Evolutionary conservation across 2,329 filamentous ascomycete species (phyloP).

Genomic region (Exophiala aquamarina): DNA sequence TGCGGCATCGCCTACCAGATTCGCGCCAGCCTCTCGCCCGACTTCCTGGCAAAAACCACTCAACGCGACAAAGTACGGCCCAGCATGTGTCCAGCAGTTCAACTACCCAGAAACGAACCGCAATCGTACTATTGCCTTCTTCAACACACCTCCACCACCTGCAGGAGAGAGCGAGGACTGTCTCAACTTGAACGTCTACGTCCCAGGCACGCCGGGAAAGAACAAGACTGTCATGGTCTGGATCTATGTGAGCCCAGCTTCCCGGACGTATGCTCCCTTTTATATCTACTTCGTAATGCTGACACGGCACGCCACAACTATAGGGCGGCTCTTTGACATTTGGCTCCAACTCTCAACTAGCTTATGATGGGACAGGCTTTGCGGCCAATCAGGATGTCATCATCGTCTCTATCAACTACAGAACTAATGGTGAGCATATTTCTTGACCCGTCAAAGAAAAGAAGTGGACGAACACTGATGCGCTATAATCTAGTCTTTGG

Average conservation of each 20-base stretch:
- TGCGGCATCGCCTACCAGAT: slow-evolving; percentile 26
- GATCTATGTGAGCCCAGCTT: slow-evolving; percentile 33
- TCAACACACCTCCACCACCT: slow-evolving; percentile 18
- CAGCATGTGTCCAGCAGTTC: slow-evolving; percentile 31
- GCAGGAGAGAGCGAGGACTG: slow-evolving; percentile 39
- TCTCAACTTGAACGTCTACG: slow-evolving; percentile 41
- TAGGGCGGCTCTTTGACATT: slow-evolving; percentile 37
- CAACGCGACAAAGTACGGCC: slow-evolving; percentile 28
- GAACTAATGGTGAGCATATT: slow-evolving; percentile 27
- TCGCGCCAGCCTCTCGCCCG: slow-evolving; percentile 24
- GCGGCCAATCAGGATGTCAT: slow-evolving; percentile 36
- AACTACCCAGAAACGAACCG: slow-evolving; percentile 10
- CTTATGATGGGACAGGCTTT: slow-evolving; percentile 33
- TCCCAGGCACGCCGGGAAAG: slow-evolving; percentile 31
- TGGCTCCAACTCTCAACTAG: slow-evolving; percentile 27
- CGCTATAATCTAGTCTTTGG: slow-evolving; percentile 35
- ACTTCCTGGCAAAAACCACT: slow-evolving; percentile 19
- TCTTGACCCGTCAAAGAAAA: no score
- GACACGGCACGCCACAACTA: not conserved
- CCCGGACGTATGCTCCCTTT: not conserved
- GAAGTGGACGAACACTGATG: no score
- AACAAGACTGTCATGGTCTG: slow-evolving; percentile 39
- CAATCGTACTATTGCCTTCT: slow-evolving; percentile 24
- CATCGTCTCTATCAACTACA: slow-evolving; percentile 36
- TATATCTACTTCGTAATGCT: no score